phyloP scores from a whole-genome alignment of 2,329 filamentous ascomycete genomes.

The Whalleya microplaca region DNA sequence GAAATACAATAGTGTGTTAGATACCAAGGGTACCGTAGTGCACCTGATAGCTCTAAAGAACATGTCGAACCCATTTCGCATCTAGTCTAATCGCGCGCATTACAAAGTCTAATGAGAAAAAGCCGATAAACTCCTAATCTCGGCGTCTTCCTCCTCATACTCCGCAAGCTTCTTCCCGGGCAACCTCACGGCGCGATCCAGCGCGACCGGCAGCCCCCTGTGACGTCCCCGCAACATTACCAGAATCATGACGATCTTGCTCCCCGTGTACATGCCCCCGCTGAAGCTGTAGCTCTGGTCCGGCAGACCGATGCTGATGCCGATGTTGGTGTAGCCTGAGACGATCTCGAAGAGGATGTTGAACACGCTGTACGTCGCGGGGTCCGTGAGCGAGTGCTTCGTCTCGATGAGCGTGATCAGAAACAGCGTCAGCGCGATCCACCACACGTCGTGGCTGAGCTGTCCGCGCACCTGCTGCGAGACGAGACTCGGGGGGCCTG shows the following conservation, averaged over 20 bases:
- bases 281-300: conserved; percentile 57
- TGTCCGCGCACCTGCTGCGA: conserved; percentile 65
- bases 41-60: too few relatives aligned
- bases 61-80: too few relatives aligned
- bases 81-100: too few relatives aligned
- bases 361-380: conserved; percentile 59
- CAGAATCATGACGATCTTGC: conserved; percentile 60
- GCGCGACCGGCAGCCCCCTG: conserved; percentile 58
- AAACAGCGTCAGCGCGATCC: conserved; percentile 63
- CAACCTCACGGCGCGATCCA: conserved; percentile 57
- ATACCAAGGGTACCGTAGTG: too few relatives aligned
- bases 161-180: conserved; percentile 36
- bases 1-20: too few relatives aligned
- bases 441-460: conserved; percentile 70
- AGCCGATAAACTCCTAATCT: conserved; percentile 25
- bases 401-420: conserved; percentile 65
- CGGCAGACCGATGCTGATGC: conserved; percentile 60
- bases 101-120: conserved; percentile 3
- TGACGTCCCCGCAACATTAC: conserved; percentile 62
- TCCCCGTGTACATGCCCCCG: conserved; percentile 56
- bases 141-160: conserved; percentile 41
- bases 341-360: conserved; percentile 64
- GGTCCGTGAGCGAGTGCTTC: conserved; percentile 54
- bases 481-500: conserved; percentile 45
- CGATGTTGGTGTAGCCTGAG: conserved; percentile 64